Conservation (phyloP, 2,329 filamentous ascomycete genomes). For the Pseudocercospora crystallina region DNA sequence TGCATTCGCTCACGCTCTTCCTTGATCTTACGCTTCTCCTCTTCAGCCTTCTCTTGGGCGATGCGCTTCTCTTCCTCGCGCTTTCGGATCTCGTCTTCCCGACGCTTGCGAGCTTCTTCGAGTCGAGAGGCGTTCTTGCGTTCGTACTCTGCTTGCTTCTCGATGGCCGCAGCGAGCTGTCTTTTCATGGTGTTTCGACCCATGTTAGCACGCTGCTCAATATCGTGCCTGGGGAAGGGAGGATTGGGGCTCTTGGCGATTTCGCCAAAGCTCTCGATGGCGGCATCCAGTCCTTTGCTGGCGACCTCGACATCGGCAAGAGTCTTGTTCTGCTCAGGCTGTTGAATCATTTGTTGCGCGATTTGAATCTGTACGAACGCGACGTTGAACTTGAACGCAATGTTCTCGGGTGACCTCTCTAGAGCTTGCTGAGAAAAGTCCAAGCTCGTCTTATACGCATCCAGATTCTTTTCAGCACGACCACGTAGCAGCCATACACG, state of each 20-base stretch:
- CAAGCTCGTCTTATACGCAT: constrained; percentile 63
- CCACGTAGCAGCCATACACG: constrained; percentile 84
- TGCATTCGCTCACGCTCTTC: constrained; percentile 81
- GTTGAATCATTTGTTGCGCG: constrained; percentile 72
- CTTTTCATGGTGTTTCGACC: constrained; percentile 90
- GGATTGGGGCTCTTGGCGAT: constrained; percentile 63
- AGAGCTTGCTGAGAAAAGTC: constrained; percentile 70
- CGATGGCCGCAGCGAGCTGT: constrained; percentile 81
- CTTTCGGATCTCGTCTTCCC: constrained; percentile 75
- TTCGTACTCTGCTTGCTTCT: constrained; percentile 87
- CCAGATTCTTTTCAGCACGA: constrained; percentile 63
- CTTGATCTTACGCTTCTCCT: constrained; percentile 76
- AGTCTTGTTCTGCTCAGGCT: constrained; percentile 74
- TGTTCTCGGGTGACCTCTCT: constrained; percentile 68
- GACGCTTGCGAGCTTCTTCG: constrained; percentile 72
- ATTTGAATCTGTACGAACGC: constrained; percentile 97
- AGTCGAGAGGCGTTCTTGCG: constrained; percentile 89
- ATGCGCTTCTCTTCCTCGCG: constrained; percentile 75
- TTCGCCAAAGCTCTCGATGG: constrained; percentile 68
- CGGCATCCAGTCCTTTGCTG: constrained; percentile 75
- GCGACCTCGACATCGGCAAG: constrained; percentile 79
- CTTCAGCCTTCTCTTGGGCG: constrained; percentile 66
- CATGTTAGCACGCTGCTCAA: constrained; percentile 97
- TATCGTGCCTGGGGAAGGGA: constrained; percentile 84
- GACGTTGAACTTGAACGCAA: constrained; percentile 95